Base-by-base conservation (phyloP, 306 rosid species). In the Lathyrus sativus region DNA sequence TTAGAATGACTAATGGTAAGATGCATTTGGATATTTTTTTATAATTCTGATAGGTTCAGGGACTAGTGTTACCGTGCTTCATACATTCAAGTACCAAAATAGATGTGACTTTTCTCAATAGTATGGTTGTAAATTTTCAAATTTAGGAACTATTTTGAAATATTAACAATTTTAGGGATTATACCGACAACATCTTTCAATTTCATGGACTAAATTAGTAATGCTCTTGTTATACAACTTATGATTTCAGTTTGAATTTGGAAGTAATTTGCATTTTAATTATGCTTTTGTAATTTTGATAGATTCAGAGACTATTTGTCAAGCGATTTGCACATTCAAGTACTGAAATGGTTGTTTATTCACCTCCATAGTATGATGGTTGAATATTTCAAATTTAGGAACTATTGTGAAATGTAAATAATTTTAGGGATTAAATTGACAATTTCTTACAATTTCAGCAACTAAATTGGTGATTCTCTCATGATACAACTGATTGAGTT, bases 181-280 rank as follows among this genome's bases (percentile, higher is more conserved):
- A n/a, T n/a, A 50, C 18, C 18, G 56, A n/a, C n/a, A n/a, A 18
- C 17, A 7, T 50, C 13, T 50, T 50, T 3, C 56, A 50, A 18
- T 18, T 18, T 50, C 28, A 50, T 9, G 29, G 13, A 9, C 12
- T 9, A 18, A 18, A 51, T 18, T 51, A n/a, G 57, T 10, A 12
- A 51, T 51, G 22, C 6, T 63, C 62, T 77, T 3, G 51, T 74
- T 67, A 56, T 67, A 57, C 62, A 67, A 76, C 74, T 78, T 82
- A 76, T 78, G 68, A 67, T 71, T 67, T 69, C 76, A 59, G 72
- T 77, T 70, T 74, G 77, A 79, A 78, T 51, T 77, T 71, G 50
- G 70, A 72, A 78, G 85, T 76, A 71, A 65, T 62, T 74, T 80
- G 78, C 71, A 55, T 75, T 74, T 58, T 83, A 90, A 95, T 35